These are phyloP conservation scores for Penicilliopsis zonata DNA, from an alignment of 495 filamentous ascomycete genomes.

Conservation along the genomic window DNA sequence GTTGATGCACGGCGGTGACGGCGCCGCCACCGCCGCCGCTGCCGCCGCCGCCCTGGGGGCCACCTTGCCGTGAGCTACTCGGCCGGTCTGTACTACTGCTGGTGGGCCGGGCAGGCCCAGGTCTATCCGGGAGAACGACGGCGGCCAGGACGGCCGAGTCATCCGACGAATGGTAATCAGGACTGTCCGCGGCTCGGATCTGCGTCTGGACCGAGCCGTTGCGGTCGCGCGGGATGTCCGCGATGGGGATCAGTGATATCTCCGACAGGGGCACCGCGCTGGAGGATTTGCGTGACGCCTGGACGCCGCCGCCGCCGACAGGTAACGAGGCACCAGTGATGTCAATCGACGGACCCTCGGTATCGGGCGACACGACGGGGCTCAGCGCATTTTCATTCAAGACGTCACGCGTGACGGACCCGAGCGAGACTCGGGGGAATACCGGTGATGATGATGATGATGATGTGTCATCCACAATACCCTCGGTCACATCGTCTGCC, in stretches of 20 bases:
- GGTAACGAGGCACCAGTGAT: conserved; percentile 18
- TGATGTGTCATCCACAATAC: conserved; percentile 4
- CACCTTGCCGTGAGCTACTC: conserved; percentile 20
- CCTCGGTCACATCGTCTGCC: not conserved
- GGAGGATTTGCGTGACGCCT: conserved; percentile 25
- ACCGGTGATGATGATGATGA: too few relatives aligned
- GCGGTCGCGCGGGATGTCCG: conserved; percentile 8
- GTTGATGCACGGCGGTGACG: too few relatives aligned
- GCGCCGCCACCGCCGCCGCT: too few relatives aligned
- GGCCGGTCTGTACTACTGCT: conserved; percentile 16
- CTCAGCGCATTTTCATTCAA: conserved; percentile 27
- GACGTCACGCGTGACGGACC: conserved; percentile 7
- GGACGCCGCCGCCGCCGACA: too few relatives aligned
- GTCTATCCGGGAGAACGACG: conserved; percentile 18
- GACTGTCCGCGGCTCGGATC: conserved; percentile 6
- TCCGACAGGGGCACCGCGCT: conserved; percentile 22
- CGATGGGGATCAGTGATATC: conserved; percentile 18
- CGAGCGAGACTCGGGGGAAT: too few relatives aligned
- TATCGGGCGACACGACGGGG: conserved; percentile 28
- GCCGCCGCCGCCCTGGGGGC: conserved; percentile 2
- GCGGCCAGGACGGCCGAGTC: conserved; percentile 23
- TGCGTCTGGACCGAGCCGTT: conserved; percentile 8
- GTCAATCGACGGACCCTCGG: conserved; percentile 28
- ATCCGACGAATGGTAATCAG: conserved; percentile 6
- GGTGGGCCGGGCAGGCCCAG: conserved; percentile 3